Conservation (phyloP, 305 asterid genomes). For the Vinca major region DNA sequence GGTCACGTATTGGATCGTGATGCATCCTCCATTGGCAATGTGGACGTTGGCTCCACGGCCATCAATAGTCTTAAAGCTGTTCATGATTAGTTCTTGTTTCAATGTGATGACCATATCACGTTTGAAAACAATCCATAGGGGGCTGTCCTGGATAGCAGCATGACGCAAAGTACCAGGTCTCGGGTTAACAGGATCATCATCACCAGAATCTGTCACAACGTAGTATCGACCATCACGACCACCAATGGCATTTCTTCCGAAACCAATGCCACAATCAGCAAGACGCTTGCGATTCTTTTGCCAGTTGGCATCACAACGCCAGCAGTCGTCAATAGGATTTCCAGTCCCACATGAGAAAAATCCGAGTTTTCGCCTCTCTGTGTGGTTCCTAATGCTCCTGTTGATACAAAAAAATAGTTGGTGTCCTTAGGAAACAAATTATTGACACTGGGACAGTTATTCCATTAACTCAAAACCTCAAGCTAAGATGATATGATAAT, state of each 20-base stretch:
- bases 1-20: conserved; percentile 64
- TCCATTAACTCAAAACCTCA: neutral
- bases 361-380: conserved; percentile 73
- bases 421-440: neutral
- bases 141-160: conserved; percentile 76
- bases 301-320: conserved; percentile 88
- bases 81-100: conserved; percentile 81
- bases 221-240: conserved; percentile 81
- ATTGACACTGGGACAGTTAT: neutral
- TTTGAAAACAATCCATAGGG: conserved; percentile 85
- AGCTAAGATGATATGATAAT: neutral
- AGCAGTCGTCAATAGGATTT: conserved; percentile 86
- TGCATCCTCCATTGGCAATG: conserved; percentile 75
- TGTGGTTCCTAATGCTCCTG: conserved; percentile 69
- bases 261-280: conserved; percentile 84
- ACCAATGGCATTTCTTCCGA: conserved; percentile 84
- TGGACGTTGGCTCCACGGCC: conserved; percentile 85
- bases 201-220: conserved; percentile 60
- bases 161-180: conserved; percentile 76
- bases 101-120: conserved; percentile 76
- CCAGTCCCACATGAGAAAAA: conserved; percentile 23
- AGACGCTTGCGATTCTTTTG: conserved; percentile 74
- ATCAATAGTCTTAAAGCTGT: conserved; percentile 83
- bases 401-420: conserved; percentile 11
- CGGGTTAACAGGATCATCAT: conserved; percentile 77